phyloP scores from a whole-genome alignment of 1,139 yeast species.

The Kodamaea sp. region DNA sequence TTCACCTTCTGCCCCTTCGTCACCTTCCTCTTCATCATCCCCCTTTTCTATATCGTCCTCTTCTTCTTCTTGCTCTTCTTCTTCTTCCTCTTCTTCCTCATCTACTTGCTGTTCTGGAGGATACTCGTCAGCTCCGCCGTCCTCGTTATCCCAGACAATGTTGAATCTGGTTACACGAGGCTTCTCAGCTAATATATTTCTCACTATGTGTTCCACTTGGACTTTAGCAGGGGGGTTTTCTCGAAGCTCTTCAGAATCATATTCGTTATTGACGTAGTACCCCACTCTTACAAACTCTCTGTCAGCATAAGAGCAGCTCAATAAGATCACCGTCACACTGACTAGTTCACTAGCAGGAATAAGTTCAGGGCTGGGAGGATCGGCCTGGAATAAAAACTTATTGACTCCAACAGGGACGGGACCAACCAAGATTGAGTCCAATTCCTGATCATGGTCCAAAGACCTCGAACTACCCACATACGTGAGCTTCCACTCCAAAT shows the following conservation, averaged over 20 bases:
- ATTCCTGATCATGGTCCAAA: conserved; percentile 92
- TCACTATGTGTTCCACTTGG: conserved; percentile 89
- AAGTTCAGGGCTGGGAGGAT: conserved; percentile 93
- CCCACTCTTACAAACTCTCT: conserved; percentile 97
- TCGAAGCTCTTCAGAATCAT: conserved; percentile 87
- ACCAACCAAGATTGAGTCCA: conserved; percentile 92
- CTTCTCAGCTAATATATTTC: conserved; percentile 94
- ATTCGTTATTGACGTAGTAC: conserved; percentile 94
- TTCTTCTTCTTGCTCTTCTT: conserved; percentile 59
- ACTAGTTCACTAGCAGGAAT: conserved; percentile 96
- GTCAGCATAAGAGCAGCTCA: conserved; percentile 91
- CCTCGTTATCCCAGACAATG: conserved; percentile 87
- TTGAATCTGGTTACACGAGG: conserved; percentile 96
- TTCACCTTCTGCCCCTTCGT: conserved; percentile 38
- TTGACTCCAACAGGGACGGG: conserved; percentile 98
- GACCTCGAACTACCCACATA: conserved; percentile 95
- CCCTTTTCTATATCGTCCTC: conserved; percentile 58
- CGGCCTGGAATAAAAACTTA: conserved; percentile 89
- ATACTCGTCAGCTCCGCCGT: conserved; percentile 63
- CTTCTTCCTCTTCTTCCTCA: conserved; percentile 56
- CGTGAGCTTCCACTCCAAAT: conserved; percentile 94
- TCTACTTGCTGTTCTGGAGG: conserved; percentile 59
- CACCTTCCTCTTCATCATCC: conserved; percentile 53
- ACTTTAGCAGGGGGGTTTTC: conserved; percentile 94
- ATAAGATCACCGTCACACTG: conserved; percentile 87